Percentiles rank a stretch among this genome's conserved stretches.
These are phyloP conservation scores for Calocera viscosa DNA, from an alignment of 768 basidiomycete species.

Conservation along the genomic window DNA sequence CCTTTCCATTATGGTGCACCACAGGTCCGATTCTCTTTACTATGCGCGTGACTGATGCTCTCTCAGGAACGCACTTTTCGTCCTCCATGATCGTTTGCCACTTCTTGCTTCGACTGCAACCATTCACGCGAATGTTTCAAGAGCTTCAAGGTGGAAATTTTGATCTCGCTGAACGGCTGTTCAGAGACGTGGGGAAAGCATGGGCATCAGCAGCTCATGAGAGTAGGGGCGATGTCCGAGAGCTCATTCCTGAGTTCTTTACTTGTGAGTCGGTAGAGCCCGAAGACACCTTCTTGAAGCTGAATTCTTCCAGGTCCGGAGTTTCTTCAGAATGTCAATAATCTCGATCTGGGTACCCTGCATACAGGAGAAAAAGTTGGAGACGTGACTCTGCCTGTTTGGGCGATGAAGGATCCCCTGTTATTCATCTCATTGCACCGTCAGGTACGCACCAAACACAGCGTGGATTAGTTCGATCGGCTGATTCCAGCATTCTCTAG, in stretches of 20 bases:
- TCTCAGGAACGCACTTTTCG: constrained; percentile 71
- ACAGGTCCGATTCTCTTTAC: too few relatives aligned
- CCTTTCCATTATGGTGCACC: constrained; percentile 68
- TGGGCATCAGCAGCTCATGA: constrained; percentile 78
- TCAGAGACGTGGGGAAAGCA: constrained; percentile 45
- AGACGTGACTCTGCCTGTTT: constrained; percentile 77
- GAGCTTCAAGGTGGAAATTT: constrained; percentile 86
- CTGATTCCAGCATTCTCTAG: neutral
- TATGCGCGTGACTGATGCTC: neutral
- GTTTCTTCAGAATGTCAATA: constrained; percentile 68
- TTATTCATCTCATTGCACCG: constrained; percentile 72
- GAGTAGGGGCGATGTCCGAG: constrained; percentile 81
- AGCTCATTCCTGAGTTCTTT: constrained; percentile 83
- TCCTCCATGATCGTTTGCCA: constrained; percentile 97
- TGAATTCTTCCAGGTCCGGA: constrained; percentile 30
- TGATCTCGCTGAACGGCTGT: constrained; percentile 82
- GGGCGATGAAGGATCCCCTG: constrained; percentile 75
- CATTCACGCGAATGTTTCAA: constrained; percentile 92
- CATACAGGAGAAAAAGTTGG: constrained; percentile 69
- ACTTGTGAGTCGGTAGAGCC: constrained; percentile 38
- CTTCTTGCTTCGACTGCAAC: constrained; percentile 76
- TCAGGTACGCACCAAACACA: constrained; percentile 35
- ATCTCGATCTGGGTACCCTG: constrained; percentile 66
- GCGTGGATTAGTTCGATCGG: neutral
- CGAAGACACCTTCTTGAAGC: neutral